These are phyloP conservation scores for Pseudozyma tsukubaensis DNA, from an alignment of 1,284 basidiomycete species.

Conservation along the genomic window DNA sequence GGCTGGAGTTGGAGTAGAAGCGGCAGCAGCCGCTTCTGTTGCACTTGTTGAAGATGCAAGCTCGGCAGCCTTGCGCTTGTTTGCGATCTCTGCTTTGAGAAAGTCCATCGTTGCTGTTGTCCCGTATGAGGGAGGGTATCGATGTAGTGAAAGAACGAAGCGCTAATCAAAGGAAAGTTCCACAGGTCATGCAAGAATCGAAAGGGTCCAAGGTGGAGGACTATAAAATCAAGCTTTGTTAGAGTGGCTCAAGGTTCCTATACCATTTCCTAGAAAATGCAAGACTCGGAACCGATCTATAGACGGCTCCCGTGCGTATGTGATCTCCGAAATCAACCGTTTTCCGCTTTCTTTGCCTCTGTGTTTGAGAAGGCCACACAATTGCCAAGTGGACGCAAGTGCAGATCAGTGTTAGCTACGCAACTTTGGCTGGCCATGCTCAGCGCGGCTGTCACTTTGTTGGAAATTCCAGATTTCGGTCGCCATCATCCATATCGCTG, in stretches of 20 bases:
- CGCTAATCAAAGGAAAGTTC: no score
- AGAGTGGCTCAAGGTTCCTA: background rate
- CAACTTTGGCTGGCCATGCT: background rate
- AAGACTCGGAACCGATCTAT: slow-evolving; percentile 26
- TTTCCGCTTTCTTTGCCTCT: background rate
- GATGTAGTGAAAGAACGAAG: no score
- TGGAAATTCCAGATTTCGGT: slow-evolving; percentile 21
- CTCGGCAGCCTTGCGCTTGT: slow-evolving; percentile 78
- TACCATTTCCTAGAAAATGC: background rate
- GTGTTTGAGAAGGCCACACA: slow-evolving; percentile 1
- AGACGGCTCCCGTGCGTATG: slow-evolving; percentile 24
- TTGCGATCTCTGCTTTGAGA: slow-evolving; percentile 82
- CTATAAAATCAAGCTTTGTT: background rate
- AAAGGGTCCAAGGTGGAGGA: slow-evolving; percentile 24
- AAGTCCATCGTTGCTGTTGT: slow-evolving; percentile 76
- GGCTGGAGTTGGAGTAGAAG: slow-evolving; percentile 14
- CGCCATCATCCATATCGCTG: slow-evolving; percentile 14
- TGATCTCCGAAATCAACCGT: slow-evolving; percentile 30
- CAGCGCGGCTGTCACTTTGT: slow-evolving; percentile 1
- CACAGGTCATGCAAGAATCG: background rate
- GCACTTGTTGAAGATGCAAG: slow-evolving; percentile 3
- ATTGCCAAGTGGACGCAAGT: slow-evolving; percentile 8
- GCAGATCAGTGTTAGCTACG: slow-evolving; percentile 21
- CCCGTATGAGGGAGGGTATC: no score
- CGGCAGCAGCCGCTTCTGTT: slow-evolving; percentile 4